Evolutionary conservation across 257 asterid species (phyloP), one percentile per base, ranked within the genome.

Genomic region (Capsicum rhomboideum): DNA sequence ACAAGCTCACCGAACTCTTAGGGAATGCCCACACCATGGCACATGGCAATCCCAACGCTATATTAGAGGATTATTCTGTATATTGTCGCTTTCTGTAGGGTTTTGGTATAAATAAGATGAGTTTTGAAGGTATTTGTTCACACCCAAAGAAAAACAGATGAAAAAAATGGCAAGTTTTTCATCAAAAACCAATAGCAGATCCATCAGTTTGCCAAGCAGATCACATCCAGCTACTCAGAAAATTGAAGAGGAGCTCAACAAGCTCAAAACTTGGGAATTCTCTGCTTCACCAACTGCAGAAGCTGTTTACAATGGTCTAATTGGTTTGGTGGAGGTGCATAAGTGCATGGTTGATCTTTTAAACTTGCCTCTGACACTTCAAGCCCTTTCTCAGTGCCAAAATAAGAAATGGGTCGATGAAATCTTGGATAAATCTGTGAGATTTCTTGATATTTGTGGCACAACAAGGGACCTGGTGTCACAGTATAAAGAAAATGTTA

Each of bases 161-260:
- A 23, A 69, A 44, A 78, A 77, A 31, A 88, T 88, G 91, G 71
- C 88, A 49, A 63, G n/a, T 46, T 81, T 61, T 82, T 63, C 87
- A 50, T 80, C 84, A 82, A 88, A 86, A 63, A 46, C 85, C 40
- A 85, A 69, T 29, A 69, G 55, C 67, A 75, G 86, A 69, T 89
- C 90, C 80, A 87, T 85, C 54, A 87, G 90, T 85, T 83, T 85
- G 81, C 90, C 88, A 21, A 55, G 83, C 85, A 79, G 90, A 78
- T 85, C 88, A 75, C 91, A 87, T 68, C 90, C 91, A 13, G 59
- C 87, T 18, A 83, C 87, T 13, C 80, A 84, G 7, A 64, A 46
- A 50, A 31, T 82, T 78, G 87, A 89, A 82, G 88, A 85, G 79
- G 87, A 83, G 84, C 2, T 89, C 63, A 83, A 49, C 31, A 82